These are phyloP conservation scores for Protea cynaroides DNA, from an alignment of 164 flowering plant genomes.

Conservation along the genomic window DNA sequence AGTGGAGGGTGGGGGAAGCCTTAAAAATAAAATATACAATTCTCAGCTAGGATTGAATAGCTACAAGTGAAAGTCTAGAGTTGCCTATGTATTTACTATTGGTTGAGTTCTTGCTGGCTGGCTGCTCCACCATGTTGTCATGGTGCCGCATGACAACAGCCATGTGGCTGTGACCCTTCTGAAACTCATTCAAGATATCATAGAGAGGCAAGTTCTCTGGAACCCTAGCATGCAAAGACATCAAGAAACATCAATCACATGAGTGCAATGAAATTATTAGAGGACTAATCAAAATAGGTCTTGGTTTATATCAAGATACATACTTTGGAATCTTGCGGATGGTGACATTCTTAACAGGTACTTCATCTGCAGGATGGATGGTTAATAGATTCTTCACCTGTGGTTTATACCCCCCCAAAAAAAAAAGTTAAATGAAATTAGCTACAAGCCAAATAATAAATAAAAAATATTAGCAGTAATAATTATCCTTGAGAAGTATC, in stretches of 20 bases:
- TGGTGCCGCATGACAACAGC: slow-evolving; percentile 73
- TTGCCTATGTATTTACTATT: slow-evolving; percentile 33
- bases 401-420: background rate
- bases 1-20: too few relatives aligned
- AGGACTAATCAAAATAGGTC: background rate
- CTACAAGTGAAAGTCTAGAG: too few relatives aligned
- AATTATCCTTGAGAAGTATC: too few relatives aligned
- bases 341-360: slow-evolving; percentile 81
- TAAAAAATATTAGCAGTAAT: too few relatives aligned
- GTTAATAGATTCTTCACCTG: slow-evolving; percentile 86
- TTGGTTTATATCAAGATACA: background rate
- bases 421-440: background rate
- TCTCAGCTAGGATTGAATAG: too few relatives aligned
- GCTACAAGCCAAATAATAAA: too few relatives aligned
- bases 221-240: slow-evolving; percentile 44
- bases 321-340: slow-evolving; percentile 94
- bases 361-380: slow-evolving; percentile 77
- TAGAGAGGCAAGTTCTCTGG: slow-evolving; percentile 76
- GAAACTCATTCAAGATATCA: slow-evolving; percentile 97
- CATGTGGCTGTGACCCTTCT: slow-evolving; percentile 99
- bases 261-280: background rate
- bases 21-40: too few relatives aligned
- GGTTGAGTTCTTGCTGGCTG: slow-evolving; percentile 20
- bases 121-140: slow-evolving; percentile 22
- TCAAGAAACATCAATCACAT: slow-evolving; percentile 1